Conservation (phyloP, 768 basidiomycete species). For the Trametes punicea region DNA sequence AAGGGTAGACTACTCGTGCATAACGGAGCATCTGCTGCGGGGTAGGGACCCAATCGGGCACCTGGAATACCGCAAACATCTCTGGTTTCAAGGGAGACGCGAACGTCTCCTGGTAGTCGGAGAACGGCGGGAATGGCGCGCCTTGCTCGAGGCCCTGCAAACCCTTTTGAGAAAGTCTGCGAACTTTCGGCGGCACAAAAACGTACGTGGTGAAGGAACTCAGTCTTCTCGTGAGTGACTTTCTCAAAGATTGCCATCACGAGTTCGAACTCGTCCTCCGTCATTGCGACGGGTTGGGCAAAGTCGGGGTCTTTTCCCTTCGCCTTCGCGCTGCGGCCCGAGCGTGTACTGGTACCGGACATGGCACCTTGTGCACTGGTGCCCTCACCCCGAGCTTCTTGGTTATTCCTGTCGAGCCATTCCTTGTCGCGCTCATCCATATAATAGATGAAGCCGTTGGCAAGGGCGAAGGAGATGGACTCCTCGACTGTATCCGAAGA, state of each 20-base stretch:
- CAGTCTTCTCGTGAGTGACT: conserved; percentile 83
- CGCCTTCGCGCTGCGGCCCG: conserved; percentile 67
- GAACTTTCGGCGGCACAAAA: background rate
- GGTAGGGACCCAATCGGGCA: conserved; percentile 68
- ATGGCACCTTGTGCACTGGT: conserved; percentile 73
- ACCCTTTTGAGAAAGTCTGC: conserved; percentile 2
- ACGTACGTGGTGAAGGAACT: conserved; percentile 87
- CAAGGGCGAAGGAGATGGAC: conserved; percentile 52
- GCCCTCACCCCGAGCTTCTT: conserved; percentile 80
- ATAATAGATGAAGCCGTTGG: conserved; percentile 80
- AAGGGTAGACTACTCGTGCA: conserved; percentile 74
- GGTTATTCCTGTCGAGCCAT: conserved; percentile 93
- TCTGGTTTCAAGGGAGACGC: conserved; percentile 54
- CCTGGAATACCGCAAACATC: conserved; percentile 63
- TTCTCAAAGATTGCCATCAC: conserved; percentile 95
- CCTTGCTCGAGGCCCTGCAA: conserved; percentile 59
- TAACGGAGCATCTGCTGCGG: conserved; percentile 61
- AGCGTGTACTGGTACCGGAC: conserved; percentile 52
- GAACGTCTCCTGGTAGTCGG: conserved; percentile 70
- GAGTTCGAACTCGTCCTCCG: conserved; percentile 92
- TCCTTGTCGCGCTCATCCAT: conserved; percentile 96
- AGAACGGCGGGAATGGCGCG: conserved; percentile 67
- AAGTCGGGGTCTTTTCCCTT: conserved; percentile 84
- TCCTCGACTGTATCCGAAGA: conserved; percentile 89
- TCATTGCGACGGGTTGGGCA: conserved; percentile 58